phyloP scores from a whole-genome alignment of 331 rosid species.

The Malus hybrid region DNA sequence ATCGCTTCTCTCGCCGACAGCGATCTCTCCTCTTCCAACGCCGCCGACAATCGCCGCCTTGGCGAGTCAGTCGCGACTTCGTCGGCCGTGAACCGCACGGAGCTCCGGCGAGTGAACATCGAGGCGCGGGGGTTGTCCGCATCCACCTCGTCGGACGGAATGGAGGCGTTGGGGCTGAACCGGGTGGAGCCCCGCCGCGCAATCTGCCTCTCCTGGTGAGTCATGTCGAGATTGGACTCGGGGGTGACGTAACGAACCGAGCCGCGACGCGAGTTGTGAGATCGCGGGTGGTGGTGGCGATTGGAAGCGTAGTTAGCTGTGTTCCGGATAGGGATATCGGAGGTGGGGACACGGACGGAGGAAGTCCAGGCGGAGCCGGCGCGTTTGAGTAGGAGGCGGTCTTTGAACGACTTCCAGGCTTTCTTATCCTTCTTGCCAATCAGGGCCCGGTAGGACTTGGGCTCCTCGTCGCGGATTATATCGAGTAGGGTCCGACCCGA shows the following conservation, averaged over 20 bases:
- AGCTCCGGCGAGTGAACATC: conserved; percentile 29
- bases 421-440: conserved; percentile 42
- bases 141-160: background rate
- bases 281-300: background rate
- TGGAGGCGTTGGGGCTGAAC: background rate
- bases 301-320: conserved; percentile 2
- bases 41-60: conserved; percentile 22
- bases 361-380: conserved; percentile 75
- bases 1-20: conserved; percentile 71
- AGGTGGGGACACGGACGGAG: conserved; percentile 46
- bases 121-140: background rate
- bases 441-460: conserved; percentile 15
- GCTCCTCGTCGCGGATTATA: conserved; percentile 52
- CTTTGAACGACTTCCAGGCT: conserved; percentile 72
- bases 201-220: background rate
- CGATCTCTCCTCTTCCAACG: conserved; percentile 31
- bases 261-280: conserved; percentile 17
- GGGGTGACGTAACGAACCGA: conserved; percentile 13
- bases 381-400: conserved; percentile 58
- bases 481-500: conserved; percentile 53
- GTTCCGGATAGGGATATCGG: conserved; percentile 40
- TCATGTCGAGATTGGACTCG: conserved; percentile 14
- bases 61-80: conserved; percentile 12
- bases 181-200: conserved; percentile 15
- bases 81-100: conserved; percentile 21